Evolutionary conservation across 2,329 filamentous ascomycete genomes (phyloP).

Genomic region (Cephalotrichum gorgonifer): DNA sequence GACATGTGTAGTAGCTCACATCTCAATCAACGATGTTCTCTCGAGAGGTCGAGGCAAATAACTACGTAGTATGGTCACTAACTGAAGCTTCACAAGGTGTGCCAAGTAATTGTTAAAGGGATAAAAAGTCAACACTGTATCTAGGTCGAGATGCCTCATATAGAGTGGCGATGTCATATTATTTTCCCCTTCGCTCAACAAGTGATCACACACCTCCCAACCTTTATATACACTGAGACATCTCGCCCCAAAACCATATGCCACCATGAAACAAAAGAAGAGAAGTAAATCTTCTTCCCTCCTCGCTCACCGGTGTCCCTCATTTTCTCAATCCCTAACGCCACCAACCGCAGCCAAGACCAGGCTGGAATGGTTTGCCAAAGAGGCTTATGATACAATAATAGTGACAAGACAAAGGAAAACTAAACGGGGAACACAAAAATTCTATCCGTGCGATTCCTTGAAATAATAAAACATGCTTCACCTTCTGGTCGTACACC

Average conservation of each 20-base stretch:
- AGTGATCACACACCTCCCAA: too few relatives aligned
- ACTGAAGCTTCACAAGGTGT: neutral
- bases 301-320: slow-evolving; percentile 16
- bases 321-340: slow-evolving; percentile 18
- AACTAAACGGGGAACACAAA: slow-evolving; percentile 3
- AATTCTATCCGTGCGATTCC: slow-evolving; percentile 4
- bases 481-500: neutral
- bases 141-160: slow-evolving; percentile 4
- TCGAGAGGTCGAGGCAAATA: too few relatives aligned
- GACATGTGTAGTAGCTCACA: neutral
- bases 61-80: neutral
- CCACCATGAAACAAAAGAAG: slow-evolving; percentile 27
- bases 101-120: neutral
- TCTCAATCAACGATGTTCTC: too few relatives aligned
- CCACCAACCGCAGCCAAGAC: slow-evolving; percentile 8
- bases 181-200: slow-evolving; percentile 21
- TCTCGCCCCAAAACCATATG: slow-evolving; percentile 28
- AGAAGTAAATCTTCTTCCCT: neutral
- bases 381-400: slow-evolving; percentile 16
- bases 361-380: neutral
- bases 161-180: slow-evolving; percentile 51
- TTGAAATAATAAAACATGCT: slow-evolving; percentile 2
- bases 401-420: slow-evolving; percentile 2
- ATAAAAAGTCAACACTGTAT: neutral
- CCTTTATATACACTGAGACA: slow-evolving; percentile 31